Percentiles rank a stretch among this genome's conserved stretches.
phyloP scores from a whole-genome alignment of 1,284 basidiomycete species.

The Malassezia furfur region DNA sequence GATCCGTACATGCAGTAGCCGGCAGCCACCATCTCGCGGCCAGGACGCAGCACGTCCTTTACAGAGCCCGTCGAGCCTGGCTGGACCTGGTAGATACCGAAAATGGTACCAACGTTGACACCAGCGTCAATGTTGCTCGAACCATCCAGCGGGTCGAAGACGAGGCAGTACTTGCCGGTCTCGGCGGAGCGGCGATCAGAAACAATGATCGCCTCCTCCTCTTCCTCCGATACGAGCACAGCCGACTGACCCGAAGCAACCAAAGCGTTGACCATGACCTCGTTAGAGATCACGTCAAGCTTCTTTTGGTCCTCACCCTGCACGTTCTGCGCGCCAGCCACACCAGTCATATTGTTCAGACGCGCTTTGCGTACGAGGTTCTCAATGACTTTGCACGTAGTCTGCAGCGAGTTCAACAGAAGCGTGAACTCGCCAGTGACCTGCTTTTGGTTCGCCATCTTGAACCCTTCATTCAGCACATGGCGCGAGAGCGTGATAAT shows the following conservation, averaged over 20 bases:
- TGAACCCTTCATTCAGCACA: constrained; percentile 42
- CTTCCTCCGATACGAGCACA: constrained; percentile 92
- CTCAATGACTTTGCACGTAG: constrained; percentile 76
- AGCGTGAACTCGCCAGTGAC: constrained; percentile 76
- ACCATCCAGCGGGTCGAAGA: constrained; percentile 97
- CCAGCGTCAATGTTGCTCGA: constrained; percentile 99
- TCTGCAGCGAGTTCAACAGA: constrained; percentile 87
- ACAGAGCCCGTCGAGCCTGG: constrained; percentile 68
- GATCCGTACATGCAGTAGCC: constrained; percentile 81
- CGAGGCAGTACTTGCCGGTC: constrained; percentile 65
- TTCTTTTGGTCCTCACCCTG: constrained; percentile 99
- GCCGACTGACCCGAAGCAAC: constrained; percentile 87
- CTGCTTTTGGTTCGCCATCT: constrained; percentile 22
- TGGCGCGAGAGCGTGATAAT: constrained; percentile 47
- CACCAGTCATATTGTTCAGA: constrained; percentile 93
- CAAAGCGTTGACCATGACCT: constrained; percentile 93
- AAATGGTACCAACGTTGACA: constrained; percentile 99
- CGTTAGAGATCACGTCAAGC: constrained; percentile 90
- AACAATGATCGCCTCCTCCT: constrained; percentile 84
- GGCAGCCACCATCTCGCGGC: constrained; percentile 93
- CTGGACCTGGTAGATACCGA: constrained; percentile 80
- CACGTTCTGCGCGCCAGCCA: constrained; percentile 90
- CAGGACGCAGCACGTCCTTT: constrained; percentile 82
- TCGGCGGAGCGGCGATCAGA: constrained; percentile 51
- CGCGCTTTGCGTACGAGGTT: constrained; percentile 94